Evolutionary conservation across 2,329 filamentous ascomycete genomes (phyloP).

Genomic region (Aspergillus intermedius): DNA sequence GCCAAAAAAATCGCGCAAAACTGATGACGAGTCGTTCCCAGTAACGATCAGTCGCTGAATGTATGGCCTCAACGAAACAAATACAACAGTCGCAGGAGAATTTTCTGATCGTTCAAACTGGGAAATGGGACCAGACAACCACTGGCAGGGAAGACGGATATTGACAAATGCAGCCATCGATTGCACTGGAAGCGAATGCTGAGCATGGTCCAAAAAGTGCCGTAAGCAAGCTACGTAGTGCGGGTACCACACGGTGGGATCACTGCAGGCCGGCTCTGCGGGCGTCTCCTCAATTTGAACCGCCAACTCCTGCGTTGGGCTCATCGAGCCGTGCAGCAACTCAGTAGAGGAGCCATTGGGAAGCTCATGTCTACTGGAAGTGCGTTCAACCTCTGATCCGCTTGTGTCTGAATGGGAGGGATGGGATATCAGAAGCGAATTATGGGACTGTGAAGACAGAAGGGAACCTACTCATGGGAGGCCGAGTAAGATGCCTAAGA

Average conservation of each 20-base stretch:
- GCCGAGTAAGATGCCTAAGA: conserved; percentile 15
- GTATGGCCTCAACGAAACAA: conserved; percentile 72
- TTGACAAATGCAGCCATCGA: conserved; percentile 86
- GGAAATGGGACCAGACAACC: conserved; percentile 38
- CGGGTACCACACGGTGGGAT: conserved; percentile 83
- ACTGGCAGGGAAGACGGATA: conserved; percentile 82
- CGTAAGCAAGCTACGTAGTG: conserved; percentile 78
- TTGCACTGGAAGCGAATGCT: conserved; percentile 72
- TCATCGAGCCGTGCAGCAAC: conserved; percentile 4
- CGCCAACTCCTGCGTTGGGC: conserved; percentile 8
- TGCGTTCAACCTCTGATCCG: conserved; percentile 23
- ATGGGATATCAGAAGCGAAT: too few relatives aligned
- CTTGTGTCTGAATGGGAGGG: conserved; percentile 16
- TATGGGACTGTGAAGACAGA: not conserved
- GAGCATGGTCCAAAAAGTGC: conserved; percentile 84
- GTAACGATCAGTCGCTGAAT: conserved; percentile 87
- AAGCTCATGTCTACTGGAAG: conserved; percentile 13
- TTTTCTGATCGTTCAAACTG: conserved; percentile 26
- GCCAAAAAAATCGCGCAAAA: conserved; percentile 76
- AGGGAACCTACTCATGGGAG: conserved; percentile 18
- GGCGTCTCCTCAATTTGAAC: conserved; percentile 6
- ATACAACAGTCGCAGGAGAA: conserved; percentile 16
- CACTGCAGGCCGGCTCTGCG: conserved; percentile 39
- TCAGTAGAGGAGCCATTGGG: conserved; percentile 4
- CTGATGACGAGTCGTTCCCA: conserved; percentile 74